These are phyloP conservation scores for Clitocybe nebularis DNA, from an alignment of 1,284 basidiomycete genomes.

Conservation along the genomic window DNA sequence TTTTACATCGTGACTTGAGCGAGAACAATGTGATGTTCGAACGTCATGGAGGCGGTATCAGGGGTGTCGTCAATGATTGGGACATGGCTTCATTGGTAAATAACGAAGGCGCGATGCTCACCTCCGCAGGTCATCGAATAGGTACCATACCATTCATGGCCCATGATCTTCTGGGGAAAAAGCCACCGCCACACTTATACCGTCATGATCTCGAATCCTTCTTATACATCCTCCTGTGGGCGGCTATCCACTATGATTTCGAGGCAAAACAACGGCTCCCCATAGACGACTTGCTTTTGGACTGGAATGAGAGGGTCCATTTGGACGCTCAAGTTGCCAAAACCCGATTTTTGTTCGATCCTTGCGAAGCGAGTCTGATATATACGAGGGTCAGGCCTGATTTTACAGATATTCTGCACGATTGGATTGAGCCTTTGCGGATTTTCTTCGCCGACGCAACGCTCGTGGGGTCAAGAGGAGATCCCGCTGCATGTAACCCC, in stretches of 20 bases:
- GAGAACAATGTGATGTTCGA: neutral
- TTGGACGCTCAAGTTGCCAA: neutral
- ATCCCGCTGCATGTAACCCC: neutral
- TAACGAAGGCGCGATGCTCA: neutral
- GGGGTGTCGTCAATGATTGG: neutral
- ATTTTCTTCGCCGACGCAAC: neutral
- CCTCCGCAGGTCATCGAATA: neutral
- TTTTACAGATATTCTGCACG: neutral
- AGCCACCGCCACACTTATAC: conserved; percentile 1
- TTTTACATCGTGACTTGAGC: neutral
- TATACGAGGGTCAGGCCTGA: neutral
- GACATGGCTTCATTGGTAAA: neutral
- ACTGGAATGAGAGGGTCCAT: neutral
- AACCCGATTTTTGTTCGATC: neutral
- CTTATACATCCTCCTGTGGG: conserved; percentile 5
- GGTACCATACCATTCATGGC: conserved; percentile 5
- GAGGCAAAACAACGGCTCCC: neutral
- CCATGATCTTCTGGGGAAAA: conserved; percentile 1
- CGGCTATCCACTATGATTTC: conserved; percentile 1
- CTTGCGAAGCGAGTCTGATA: neutral
- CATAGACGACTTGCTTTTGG: neutral
- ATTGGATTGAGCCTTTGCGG: neutral
- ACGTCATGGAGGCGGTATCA: neutral
- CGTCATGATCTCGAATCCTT: conserved; percentile 5
- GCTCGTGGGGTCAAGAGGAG: neutral